Percentiles rank a stretch among this genome's conserved stretches.
Conservation (phyloP, 1,284 basidiomycete species). For the Heterobasidion irregulare region DNA sequence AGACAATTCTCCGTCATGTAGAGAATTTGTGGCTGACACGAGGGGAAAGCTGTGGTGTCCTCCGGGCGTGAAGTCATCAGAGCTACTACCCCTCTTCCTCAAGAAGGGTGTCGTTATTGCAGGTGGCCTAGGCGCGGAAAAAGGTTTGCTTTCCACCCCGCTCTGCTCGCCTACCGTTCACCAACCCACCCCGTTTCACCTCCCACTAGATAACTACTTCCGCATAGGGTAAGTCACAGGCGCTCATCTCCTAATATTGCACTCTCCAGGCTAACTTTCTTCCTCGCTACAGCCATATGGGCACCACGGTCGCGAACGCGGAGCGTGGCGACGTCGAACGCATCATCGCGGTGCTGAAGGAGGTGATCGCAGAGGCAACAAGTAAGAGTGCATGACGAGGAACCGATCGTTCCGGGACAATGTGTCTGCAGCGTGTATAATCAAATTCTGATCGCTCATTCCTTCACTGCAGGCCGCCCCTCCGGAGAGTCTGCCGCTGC, state of each 20-base stretch:
- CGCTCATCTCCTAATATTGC: neutral
- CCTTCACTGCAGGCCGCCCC: neutral
- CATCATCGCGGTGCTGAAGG: slow-evolving; percentile 63
- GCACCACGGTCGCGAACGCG: slow-evolving; percentile 68
- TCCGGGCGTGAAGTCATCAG: slow-evolving; percentile 61
- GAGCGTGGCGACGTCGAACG: slow-evolving; percentile 71
- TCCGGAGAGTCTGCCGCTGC: too few relatives aligned
- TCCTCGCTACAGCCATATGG: slow-evolving; percentile 77
- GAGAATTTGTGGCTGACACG: neutral
- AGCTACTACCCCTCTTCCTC: slow-evolving; percentile 66
- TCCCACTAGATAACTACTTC: slow-evolving; percentile 64
- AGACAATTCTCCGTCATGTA: neutral
- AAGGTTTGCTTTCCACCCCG: slow-evolving; percentile 42
- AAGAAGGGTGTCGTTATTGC: slow-evolving; percentile 78
- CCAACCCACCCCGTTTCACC: neutral
- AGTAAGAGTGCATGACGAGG: slow-evolving; percentile 20
- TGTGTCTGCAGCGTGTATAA: neutral
- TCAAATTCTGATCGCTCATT: neutral
- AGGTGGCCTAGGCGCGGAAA: slow-evolving; percentile 84
- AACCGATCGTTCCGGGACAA: neutral
- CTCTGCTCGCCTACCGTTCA: neutral
- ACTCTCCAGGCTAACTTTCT: neutral
- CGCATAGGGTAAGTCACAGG: slow-evolving; percentile 52
- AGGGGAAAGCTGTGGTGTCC: slow-evolving; percentile 63
- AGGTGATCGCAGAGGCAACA: slow-evolving; percentile 45